A percentile compares a stretch with the other conserved stretches of the same genome.
Conservation (phyloP, 768 basidiomycete genomes). For the Russula earlei region DNA sequence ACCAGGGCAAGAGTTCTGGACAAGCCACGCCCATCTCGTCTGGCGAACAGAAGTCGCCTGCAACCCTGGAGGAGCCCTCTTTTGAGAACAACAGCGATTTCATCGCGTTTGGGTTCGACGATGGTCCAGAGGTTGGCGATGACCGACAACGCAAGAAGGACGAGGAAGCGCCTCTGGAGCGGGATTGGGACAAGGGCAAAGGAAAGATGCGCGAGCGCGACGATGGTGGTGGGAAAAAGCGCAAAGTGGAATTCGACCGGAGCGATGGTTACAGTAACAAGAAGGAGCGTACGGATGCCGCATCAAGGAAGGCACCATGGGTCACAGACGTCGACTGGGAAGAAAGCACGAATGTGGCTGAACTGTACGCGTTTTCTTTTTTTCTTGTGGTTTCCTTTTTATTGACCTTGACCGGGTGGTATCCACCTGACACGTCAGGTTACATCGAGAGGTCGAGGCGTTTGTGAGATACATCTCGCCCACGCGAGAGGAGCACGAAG, state of each 20-base stretch:
- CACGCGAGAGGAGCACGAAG: conserved; percentile 73
- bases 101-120: conserved; percentile 8
- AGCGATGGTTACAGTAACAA: conserved; percentile 45
- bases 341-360: conserved; percentile 64
- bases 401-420: conserved; percentile 2
- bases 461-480: conserved; percentile 87
- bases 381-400: neutral
- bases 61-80: neutral
- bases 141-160: conserved; percentile 16
- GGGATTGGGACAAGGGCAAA: conserved; percentile 16
- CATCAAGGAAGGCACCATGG: conserved; percentile 57
- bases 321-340: conserved; percentile 60
- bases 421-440: conserved; percentile 35
- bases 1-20: conserved; percentile 1
- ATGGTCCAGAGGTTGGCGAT: conserved; percentile 16
- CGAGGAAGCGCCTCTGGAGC: conserved; percentile 3
- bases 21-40: neutral
- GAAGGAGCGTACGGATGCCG: conserved; percentile 42
- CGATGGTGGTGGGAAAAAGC: conserved; percentile 31
- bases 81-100: conserved; percentile 15
- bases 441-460: conserved; percentile 79
- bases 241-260: conserved; percentile 40
- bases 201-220: conserved; percentile 20
- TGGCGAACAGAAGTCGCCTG: neutral
- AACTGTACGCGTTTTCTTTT: conserved; percentile 49